Base-by-base conservation (phyloP, 2,329 filamentous ascomycete genomes). In the Diaporthe ilicicola region DNA sequence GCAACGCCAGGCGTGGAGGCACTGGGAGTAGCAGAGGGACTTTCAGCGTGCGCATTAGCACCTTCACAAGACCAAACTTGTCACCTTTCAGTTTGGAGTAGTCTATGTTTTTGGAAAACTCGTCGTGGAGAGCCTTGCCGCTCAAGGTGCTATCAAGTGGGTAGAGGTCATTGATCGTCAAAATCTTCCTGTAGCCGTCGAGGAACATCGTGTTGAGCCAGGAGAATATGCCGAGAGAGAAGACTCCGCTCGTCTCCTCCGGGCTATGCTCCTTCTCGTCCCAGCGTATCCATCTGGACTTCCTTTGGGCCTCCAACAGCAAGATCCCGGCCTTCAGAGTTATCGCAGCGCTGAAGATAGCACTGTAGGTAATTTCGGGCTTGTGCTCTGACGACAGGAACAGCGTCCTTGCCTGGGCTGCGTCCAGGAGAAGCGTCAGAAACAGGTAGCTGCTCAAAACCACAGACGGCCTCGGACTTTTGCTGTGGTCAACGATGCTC, bases 371-470 rank as follows among this genome's bases (percentile, higher is more conserved):
- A 22, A 74, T 13, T 39, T 76, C 75, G 2, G 71, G 55, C 24
- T 62, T 69, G 13, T 66, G 65, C 10, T 34, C 29, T 4, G 71
- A 56, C 4, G 69, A 46, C 0, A 87, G 77, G 79, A 82, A 87
- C 3, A 83, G 72, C 0, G 85, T 86, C 10, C 86, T 78, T 0
- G 78, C 76, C 70, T 83, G 82, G 0, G 80, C 79, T 3, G 81
- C 74, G 46, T 88, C 86, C 29, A 87, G 79, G 1, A 87, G 74
- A 0, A 84, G 73, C 1, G 83, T 83, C 3, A 86, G 46, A 12
- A 82, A 73, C 4, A 87, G 72, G 62, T 83, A 87, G 13, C 75
- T 72, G 19, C 76, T 81, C 15, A 88, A 75, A 3, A 87, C 66
- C 0, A 82, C 76, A 0, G 85, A 87, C 0, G 85, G 84, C 1